phyloP scores from a whole-genome alignment of 306 rosid species.

The Aeschynomene evenia region DNA sequence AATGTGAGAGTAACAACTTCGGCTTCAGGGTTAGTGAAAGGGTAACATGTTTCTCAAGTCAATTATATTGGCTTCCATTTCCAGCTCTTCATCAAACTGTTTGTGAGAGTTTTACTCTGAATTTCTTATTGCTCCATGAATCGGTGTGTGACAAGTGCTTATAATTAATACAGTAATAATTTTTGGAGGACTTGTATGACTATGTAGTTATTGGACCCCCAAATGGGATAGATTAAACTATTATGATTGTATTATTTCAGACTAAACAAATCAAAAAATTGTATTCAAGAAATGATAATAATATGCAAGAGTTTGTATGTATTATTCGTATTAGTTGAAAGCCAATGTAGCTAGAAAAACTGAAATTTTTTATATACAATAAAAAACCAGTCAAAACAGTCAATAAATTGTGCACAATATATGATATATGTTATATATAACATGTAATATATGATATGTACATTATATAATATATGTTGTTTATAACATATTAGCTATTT shows the following conservation, averaged over 20 bases:
- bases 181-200: not conserved
- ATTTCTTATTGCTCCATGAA: not conserved
- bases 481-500: too few relatives aligned
- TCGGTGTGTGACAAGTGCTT: not conserved
- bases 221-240: not conserved
- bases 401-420: too few relatives aligned
- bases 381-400: too few relatives aligned
- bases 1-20: not conserved
- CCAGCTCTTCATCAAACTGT: not conserved
- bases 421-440: too few relatives aligned
- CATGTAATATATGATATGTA: too few relatives aligned
- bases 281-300: not conserved
- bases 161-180: not conserved
- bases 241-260: not conserved
- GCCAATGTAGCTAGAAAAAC: not conserved
- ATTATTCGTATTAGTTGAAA: not conserved
- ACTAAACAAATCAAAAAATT: not conserved
- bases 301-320: not conserved
- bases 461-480: too few relatives aligned
- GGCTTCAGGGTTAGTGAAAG: conserved; percentile 43
- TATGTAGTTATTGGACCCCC: not conserved
- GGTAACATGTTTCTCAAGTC: conserved; percentile 12
- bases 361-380: too few relatives aligned
- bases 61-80: conserved; percentile 15
- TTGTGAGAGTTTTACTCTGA: not conserved